Conservation (phyloP, 2,329 filamentous ascomycete genomes). For the Venturia pyrina region DNA sequence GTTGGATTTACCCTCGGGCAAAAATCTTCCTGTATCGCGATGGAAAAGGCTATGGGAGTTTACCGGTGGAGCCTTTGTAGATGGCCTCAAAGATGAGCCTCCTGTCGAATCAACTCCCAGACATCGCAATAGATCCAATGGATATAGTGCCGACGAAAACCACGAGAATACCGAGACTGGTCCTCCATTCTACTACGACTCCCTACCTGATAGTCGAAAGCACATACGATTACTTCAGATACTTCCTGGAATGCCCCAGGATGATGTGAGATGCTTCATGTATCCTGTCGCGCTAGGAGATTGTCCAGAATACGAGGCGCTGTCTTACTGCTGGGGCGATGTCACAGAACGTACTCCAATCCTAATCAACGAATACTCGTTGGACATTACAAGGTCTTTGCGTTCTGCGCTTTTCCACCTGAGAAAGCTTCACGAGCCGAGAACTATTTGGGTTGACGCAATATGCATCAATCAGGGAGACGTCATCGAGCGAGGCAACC, state of each 20-base stretch:
- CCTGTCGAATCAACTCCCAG: not conserved
- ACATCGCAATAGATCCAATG: not conserved
- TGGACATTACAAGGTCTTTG: constrained; percentile 10
- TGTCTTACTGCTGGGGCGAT: constrained; percentile 14
- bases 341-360: not conserved
- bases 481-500: constrained; percentile 4
- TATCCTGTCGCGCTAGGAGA: not conserved
- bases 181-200: not conserved
- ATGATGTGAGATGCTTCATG: constrained; percentile 1
- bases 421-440: not conserved
- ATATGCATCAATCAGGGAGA: constrained; percentile 12
- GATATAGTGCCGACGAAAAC: not conserved
- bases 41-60: not conserved
- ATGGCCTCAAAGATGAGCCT: not conserved
- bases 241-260: not conserved
- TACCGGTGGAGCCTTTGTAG: not conserved
- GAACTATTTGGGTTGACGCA: constrained; percentile 12
- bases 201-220: not conserved
- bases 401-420: constrained; percentile 3
- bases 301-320: constrained; percentile 2
- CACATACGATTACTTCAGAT: not conserved
- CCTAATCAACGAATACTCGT: not conserved
- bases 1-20: not conserved
- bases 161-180: not conserved
- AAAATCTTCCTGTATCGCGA: not conserved